These are phyloP conservation scores for Mycena olivaceomarginata DNA, from an alignment of 768 basidiomycete species.

Conservation along the genomic window DNA sequence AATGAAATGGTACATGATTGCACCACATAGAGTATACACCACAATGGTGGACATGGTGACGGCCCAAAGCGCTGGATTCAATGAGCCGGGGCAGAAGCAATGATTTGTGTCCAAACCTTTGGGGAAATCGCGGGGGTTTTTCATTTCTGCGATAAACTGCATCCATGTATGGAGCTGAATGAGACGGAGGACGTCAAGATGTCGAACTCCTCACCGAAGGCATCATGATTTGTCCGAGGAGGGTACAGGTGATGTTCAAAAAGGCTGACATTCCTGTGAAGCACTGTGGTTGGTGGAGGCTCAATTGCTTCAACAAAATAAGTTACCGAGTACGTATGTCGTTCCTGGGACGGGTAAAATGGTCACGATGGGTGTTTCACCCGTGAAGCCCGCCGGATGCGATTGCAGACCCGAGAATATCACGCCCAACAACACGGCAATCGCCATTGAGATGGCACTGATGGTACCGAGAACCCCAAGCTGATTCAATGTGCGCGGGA, in stretches of 20 bases:
- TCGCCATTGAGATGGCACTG: slow-evolving; percentile 65
- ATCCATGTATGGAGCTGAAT: background rate
- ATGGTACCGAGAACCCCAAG: slow-evolving; percentile 64
- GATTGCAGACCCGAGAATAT: slow-evolving; percentile 63
- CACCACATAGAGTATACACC: slow-evolving; percentile 63
- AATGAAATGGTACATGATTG: slow-evolving; percentile 62
- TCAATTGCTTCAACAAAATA: background rate
- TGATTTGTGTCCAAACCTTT: slow-evolving; percentile 51
- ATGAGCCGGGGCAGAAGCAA: background rate
- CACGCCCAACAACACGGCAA: slow-evolving; percentile 64
- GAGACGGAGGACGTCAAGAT: background rate
- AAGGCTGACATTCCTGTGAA: slow-evolving; percentile 64
- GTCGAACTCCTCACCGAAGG: slow-evolving; percentile 45
- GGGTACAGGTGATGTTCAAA: slow-evolving; percentile 66
- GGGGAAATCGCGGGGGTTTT: slow-evolving; percentile 66
- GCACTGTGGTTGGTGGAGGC: background rate
- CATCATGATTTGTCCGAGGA: slow-evolving; percentile 65
- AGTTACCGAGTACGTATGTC: slow-evolving; percentile 58
- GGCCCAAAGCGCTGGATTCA: slow-evolving; percentile 58
- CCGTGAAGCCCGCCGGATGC: slow-evolving; percentile 36
- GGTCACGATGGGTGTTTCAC: slow-evolving; percentile 61
- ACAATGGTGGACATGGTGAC: slow-evolving; percentile 63
- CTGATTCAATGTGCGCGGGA: slow-evolving; percentile 65
- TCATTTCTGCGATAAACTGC: slow-evolving; percentile 68
- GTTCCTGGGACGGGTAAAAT: slow-evolving; percentile 59